A percentile compares a stretch with the other conserved stretches of the same genome.
These are phyloP conservation scores for Umbellularia californica DNA, from an alignment of 164 flowering plant species.

Conservation along the genomic window DNA sequence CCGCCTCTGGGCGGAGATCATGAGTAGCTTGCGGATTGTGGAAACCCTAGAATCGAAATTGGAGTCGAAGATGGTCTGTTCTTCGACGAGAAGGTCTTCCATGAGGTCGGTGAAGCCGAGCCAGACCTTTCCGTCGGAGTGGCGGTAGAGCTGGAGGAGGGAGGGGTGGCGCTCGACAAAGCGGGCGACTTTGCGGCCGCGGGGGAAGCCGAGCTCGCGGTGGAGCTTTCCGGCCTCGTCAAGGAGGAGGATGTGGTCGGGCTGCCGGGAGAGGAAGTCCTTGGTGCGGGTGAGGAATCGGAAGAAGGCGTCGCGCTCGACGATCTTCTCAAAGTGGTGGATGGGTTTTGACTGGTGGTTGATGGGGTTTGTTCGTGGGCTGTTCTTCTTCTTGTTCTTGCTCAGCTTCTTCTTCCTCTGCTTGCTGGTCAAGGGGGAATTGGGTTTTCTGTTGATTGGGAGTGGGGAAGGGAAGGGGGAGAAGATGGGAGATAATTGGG, in stretches of 20 bases:
- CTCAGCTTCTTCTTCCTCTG: constrained; percentile 43
- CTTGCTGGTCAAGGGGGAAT: constrained; percentile 1
- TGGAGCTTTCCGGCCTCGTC: constrained; percentile 77
- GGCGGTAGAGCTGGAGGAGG: constrained; percentile 52
- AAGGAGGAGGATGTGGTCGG: constrained; percentile 56
- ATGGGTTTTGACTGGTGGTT: constrained; percentile 39
- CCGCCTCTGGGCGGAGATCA: constrained; percentile 77
- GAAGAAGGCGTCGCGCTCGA: constrained; percentile 50
- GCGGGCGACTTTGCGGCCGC: constrained; percentile 65
- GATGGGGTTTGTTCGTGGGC: constrained; percentile 52
- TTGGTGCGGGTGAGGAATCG: constrained; percentile 56
- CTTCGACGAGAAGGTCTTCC: constrained; percentile 57
- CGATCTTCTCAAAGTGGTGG: constrained; percentile 50
- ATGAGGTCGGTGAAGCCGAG: constrained; percentile 68
- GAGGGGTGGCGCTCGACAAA: constrained; percentile 55
- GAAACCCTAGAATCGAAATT: constrained; percentile 65
- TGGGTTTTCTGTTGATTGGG: background rate
- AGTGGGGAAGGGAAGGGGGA: constrained; percentile 26
- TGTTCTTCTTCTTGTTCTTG: constrained; percentile 46
- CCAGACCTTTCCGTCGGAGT: constrained; percentile 74
- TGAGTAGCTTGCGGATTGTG: constrained; percentile 66
- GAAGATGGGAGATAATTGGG: constrained; percentile 5
- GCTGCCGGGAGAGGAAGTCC: constrained; percentile 58
- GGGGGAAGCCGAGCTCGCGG: constrained; percentile 77
- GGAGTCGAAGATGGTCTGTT: constrained; percentile 34